Evolutionary conservation across 2,329 filamentous ascomycete species (phyloP).

Genomic region (Pseudocercospora ulei): DNA sequence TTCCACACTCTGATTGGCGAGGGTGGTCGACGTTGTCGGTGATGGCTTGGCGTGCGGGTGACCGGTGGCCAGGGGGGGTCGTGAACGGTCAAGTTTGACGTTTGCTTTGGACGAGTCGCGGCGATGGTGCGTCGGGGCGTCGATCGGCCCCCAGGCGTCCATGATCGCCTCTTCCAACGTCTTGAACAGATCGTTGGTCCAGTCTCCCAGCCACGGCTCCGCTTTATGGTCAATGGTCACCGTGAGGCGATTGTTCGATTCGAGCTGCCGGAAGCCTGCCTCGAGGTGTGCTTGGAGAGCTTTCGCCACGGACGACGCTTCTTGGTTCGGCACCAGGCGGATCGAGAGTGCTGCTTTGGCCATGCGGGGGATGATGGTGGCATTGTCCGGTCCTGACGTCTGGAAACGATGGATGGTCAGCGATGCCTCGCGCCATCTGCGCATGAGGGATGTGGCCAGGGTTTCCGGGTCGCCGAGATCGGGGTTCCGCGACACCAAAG

Average conservation of each 20-base stretch:
- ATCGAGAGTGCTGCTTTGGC: conserved; percentile 83
- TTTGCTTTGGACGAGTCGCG: conserved; percentile 18
- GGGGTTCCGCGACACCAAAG: conserved; percentile 63
- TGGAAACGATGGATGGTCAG: conserved; percentile 89
- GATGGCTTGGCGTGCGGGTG: conserved; percentile 33
- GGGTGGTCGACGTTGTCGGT: conserved; percentile 41
- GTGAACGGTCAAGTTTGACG: conserved; percentile 15
- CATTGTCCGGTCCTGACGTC: conserved; percentile 77
- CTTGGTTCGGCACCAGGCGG: conserved; percentile 86
- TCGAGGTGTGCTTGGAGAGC: conserved; percentile 58
- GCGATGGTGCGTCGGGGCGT: conserved; percentile 26
- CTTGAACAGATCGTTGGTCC: conserved; percentile 79
- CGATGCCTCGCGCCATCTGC: conserved; percentile 89
- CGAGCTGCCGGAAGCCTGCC: conserved; percentile 61
- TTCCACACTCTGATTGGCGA: conserved; percentile 14
- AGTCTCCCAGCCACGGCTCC: conserved; percentile 82
- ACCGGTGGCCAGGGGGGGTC: conserved; percentile 14
- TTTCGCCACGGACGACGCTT: conserved; percentile 64
- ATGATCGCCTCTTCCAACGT: conserved; percentile 79
- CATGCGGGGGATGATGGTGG: conserved; percentile 80
- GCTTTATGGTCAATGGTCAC: conserved; percentile 86
- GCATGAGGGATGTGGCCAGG: conserved; percentile 80
- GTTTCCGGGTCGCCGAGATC: conserved; percentile 53
- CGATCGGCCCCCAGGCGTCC: conserved; percentile 63
- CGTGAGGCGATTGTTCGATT: conserved; percentile 68